Evolutionary conservation across 2,329 filamentous ascomycete genomes (phyloP).

Genomic region (Aureobasidium uvarum): DNA sequence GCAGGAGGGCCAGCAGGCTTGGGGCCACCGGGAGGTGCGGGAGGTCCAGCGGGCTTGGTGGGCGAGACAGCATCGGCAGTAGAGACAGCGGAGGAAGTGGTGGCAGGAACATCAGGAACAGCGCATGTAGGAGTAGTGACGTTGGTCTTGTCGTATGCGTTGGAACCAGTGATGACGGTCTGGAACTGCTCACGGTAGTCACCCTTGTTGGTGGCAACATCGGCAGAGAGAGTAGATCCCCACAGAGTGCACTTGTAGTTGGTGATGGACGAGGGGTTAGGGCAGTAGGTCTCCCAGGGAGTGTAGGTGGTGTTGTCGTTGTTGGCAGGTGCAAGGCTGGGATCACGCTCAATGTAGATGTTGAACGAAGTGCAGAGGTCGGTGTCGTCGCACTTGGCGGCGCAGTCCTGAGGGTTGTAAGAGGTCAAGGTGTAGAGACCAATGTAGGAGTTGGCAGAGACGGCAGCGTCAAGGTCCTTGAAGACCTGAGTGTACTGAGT

Average conservation of each 20-base stretch:
- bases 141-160: conserved; percentile 36
- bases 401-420: conserved; percentile 37
- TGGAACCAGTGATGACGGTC: conserved; percentile 34
- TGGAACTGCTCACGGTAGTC: conserved; percentile 35
- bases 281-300: conserved; percentile 36
- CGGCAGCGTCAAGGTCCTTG: conserved; percentile 36
- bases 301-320: conserved; percentile 33
- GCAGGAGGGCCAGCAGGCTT: background rate
- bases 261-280: conserved; percentile 41
- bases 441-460: conserved; percentile 37
- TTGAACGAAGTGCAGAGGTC: conserved; percentile 40
- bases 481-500: conserved; percentile 36
- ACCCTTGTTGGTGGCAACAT: conserved; percentile 35
- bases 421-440: conserved; percentile 35
- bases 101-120: conserved; percentile 1
- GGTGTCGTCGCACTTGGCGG: conserved; percentile 37
- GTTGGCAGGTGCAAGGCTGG: conserved; percentile 36
- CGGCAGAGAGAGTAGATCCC: conserved; percentile 38
- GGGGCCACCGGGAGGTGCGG: background rate
- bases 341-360: conserved; percentile 40
- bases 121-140: conserved; percentile 25
- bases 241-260: conserved; percentile 45
- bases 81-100: background rate
- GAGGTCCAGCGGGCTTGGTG: background rate
- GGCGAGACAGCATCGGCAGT: background rate